phyloP scores from a whole-genome alignment of 768 basidiomycete genomes.

The Xerocomellus amylosporus region DNA sequence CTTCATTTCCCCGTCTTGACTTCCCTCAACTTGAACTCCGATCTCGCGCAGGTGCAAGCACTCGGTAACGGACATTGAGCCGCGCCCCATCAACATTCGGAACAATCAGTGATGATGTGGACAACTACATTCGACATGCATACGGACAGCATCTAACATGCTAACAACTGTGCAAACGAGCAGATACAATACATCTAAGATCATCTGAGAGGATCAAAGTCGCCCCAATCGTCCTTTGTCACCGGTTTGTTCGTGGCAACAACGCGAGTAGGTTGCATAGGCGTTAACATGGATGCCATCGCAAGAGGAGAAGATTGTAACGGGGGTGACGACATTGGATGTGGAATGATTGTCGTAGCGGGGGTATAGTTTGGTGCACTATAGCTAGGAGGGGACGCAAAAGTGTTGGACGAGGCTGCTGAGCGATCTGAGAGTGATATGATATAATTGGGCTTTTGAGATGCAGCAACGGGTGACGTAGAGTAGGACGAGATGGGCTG shows the following conservation, averaged over 20 bases:
- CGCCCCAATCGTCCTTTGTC: conserved; percentile 71
- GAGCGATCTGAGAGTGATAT: conserved; percentile 40
- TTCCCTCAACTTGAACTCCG: no score
- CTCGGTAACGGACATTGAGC: no score
- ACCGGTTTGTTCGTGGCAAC: conserved; percentile 42
- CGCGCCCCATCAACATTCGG: no score
- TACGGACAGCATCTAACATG: no score
- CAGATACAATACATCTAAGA: conserved; percentile 5
- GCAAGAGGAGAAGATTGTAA: conserved; percentile 29
- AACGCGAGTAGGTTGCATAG: conserved; percentile 50
- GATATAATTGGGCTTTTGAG: conserved; percentile 57
- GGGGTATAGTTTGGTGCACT: conserved; percentile 14
- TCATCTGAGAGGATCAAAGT: conserved; percentile 66
- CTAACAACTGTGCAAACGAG: not conserved
- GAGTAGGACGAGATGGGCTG: conserved; percentile 15
- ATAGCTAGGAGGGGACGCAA: conserved; percentile 14
- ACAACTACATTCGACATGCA: no score
- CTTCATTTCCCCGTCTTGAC: no score
- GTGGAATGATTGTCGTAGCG: conserved; percentile 16
- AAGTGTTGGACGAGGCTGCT: conserved; percentile 15
- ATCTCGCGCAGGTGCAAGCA: no score
- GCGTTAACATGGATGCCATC: conserved; percentile 56
- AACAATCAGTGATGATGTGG: no score
- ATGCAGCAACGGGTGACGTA: conserved; percentile 5
- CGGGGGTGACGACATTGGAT: conserved; percentile 32